Base-by-base conservation (phyloP, 768 basidiomycete genomes). In the Trametes gibbosa region DNA sequence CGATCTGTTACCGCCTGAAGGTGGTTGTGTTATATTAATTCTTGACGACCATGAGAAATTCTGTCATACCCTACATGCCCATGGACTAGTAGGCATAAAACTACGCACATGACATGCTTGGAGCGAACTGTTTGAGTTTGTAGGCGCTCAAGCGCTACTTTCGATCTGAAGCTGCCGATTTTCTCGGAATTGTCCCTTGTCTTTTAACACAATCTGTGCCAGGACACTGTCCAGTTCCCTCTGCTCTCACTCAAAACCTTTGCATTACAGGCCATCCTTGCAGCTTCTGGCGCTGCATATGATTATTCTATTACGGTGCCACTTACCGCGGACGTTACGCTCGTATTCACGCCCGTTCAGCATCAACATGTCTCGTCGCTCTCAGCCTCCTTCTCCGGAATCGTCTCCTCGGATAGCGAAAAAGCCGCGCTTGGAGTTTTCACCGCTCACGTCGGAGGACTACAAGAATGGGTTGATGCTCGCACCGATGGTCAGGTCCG, bases 401-500 rank as follows among this genome's bases (percentile, higher is more conserved):
- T 76, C 79, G 6, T 70, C 81, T n/a, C 65, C 66, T 27, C 66
- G 69, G 16, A 54, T 63, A 37, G 65, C 75, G 0, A 90, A 90
- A 69, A 81, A 84, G 8, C 74, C 76, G 40, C 83, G 77, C 65
- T 65, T 82, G 9, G 83, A 81, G 6, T 57, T 58, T 16, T 55
- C 61, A 4, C 81, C 84, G 63, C 79, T 91, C 17, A 86, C 86
- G 0, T 69, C 79, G 1, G 84, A 86, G 27, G 86, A 92, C 63
- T 99, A 94, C 76, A 87, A 87, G 63, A 81, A 92, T 75, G 95
- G 94, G 10, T 77, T 98, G 29, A 89, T 97, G 68, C 82, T 99
- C n/a, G 96, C 97, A 2, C 97, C 97, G 1, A 99, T 99, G 97
- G 97, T 99, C 52, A 84, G 95, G 69, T 96, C 92, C 58, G 92